A percentile compares a stretch with the other conserved stretches of the same genome.
These are phyloP conservation scores for Boletus bicolor DNA, from an alignment of 768 basidiomycete species.

Conservation along the genomic window DNA sequence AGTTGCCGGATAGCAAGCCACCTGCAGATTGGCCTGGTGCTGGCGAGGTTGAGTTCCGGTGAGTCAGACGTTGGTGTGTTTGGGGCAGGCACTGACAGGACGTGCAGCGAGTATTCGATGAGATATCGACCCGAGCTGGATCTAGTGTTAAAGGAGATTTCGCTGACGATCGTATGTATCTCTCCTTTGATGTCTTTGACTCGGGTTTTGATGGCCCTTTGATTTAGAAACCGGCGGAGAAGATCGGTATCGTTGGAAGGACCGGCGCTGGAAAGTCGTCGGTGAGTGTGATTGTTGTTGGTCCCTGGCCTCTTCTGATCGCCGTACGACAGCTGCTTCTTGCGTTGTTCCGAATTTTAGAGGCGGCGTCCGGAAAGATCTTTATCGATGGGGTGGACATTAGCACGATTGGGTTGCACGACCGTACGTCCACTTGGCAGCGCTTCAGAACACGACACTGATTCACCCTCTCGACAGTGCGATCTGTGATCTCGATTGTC, in stretches of 20 bases:
- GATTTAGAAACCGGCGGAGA: slow-evolving; percentile 70
- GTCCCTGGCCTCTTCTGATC: background rate
- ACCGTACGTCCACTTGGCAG: slow-evolving; percentile 27
- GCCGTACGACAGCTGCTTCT: slow-evolving; percentile 47
- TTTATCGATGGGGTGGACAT: slow-evolving; percentile 75
- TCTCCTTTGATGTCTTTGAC: background rate
- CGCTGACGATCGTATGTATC: slow-evolving; percentile 57
- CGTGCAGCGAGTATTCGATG: slow-evolving; percentile 61
- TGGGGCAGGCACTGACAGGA: background rate
- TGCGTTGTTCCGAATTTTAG: slow-evolving; percentile 75
- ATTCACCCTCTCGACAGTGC: slow-evolving; percentile 39
- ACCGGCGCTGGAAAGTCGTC: slow-evolving; percentile 83
- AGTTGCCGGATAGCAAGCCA: slow-evolving; percentile 59
- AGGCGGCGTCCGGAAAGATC: slow-evolving; percentile 65
- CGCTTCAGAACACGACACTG: background rate
- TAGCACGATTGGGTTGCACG: slow-evolving; percentile 69
- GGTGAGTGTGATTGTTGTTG: slow-evolving; percentile 30
- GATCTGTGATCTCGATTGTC: slow-evolving; percentile 80
- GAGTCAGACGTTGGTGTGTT: slow-evolving; percentile 24
- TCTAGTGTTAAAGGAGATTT: slow-evolving; percentile 73
- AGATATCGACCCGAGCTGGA: slow-evolving; percentile 80
- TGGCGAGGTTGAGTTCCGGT: slow-evolving; percentile 75
- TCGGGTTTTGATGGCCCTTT: slow-evolving; percentile 4
- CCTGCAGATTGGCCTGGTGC: slow-evolving; percentile 62
- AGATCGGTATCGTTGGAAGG: slow-evolving; percentile 84